Evolutionary conservation across 345 rosid genomes (phyloP), one percentile per base, ranked within the genome.

Genomic region (Citrus inodora): DNA sequence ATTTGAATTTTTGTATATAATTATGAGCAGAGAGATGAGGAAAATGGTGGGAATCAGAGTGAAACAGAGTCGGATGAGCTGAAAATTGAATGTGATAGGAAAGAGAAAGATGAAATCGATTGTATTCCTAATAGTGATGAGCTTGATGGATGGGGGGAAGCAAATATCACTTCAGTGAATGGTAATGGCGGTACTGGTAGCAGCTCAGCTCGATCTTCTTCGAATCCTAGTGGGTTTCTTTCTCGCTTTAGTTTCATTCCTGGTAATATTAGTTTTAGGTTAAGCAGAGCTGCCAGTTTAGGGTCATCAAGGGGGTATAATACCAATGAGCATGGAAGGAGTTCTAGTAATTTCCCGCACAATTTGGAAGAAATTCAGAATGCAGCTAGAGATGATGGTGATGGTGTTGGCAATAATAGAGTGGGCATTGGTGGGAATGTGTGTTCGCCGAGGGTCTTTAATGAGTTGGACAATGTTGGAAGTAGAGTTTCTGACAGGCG

Each of bases 231-330:
- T 80, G 85, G 94, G 56, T 88, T 87, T 72, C 89, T 91, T 78
- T 90, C 98, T 77, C 98, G 97, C 70, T 94, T 96, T 76, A 96
- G 89, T 79, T 91, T 94, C 82, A n/a, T 87, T 83, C 97, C 97
- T 70, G 93, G 97, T 61, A 91, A 94, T 71, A 56, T 90, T 70
- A 91, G 97, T 86, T 92, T 92, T 80, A 87, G 97, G 67, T 81
- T 94, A 70, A 85, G 88, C 73, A 89, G 97, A 83, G 97, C 97
- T 68, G 76, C 86, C 68, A 94, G 97, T 80, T 80, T 93, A 80
- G 90, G 97, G 53, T 93, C 99, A 32, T 88, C 94, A 48, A 85
- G 91, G 80, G 88, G 89, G 42, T 88, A 86, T 84, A 88, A 17
- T 53, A 1, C 22, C 2, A 8, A 6, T 67, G 80, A 61, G 10